Conservation (phyloP, 352 stramenopile species). For the Phytophthora constricta region DNA sequence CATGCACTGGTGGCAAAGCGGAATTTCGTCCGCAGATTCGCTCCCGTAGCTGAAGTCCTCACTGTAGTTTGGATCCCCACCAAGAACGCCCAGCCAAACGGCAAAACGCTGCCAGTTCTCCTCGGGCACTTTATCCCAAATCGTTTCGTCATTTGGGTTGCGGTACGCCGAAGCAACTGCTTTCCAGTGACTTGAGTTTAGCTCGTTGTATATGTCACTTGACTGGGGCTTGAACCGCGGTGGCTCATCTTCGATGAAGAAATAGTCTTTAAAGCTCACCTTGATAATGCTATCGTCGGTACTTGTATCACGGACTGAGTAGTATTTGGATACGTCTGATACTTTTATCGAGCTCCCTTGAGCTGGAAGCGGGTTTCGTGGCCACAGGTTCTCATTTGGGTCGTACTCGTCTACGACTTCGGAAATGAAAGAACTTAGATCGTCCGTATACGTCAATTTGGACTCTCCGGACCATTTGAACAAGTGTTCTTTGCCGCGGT, state of each 20-base stretch:
- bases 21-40: conserved; percentile 3
- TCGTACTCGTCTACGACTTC: conserved; percentile 8
- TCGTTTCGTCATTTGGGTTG: neutral
- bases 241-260: conserved; percentile 25
- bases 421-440: neutral
- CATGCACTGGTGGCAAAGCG: conserved; percentile 20
- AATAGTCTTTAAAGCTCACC: conserved; percentile 13
- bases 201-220: conserved; percentile 16
- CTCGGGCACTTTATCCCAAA: conserved; percentile 5
- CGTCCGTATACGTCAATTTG: neutral
- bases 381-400: conserved; percentile 9
- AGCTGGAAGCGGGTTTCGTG: conserved; percentile 1
- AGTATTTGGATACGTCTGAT: neutral
- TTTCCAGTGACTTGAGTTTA: conserved; percentile 20
- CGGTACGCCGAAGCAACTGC: conserved; percentile 9
- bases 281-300: neutral
- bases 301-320: neutral
- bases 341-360: conserved; percentile 14
- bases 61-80: neutral
- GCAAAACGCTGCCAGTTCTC: conserved; percentile 16
- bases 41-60: neutral
- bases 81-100: conserved; percentile 17
- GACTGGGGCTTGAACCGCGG: conserved; percentile 20
- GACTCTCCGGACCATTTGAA: conserved; percentile 6
- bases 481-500: conserved; percentile 15